phyloP scores from a whole-genome alignment of 306 rosid genomes.

The Clitoria ternatea region DNA sequence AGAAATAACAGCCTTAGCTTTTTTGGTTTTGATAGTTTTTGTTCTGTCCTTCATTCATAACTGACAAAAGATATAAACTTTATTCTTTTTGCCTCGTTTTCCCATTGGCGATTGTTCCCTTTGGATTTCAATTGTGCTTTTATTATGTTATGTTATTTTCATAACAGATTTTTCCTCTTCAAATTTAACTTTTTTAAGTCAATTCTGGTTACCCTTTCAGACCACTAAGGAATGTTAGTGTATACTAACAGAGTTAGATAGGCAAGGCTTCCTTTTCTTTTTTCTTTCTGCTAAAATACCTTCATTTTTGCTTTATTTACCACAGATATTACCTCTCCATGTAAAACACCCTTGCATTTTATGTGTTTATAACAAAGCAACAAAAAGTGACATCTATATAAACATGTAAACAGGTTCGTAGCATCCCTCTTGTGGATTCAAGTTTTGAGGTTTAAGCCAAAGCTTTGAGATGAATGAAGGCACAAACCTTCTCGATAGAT shows the following conservation, averaged over 20 bases:
- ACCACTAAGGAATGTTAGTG: conserved; percentile 28
- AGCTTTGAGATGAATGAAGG: neutral
- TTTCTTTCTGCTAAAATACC: neutral
- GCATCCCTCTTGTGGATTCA: neutral
- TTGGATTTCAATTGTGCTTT: conserved; percentile 36
- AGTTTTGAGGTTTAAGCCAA: neutral
- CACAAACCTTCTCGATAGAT: neutral
- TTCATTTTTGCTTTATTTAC: conserved; percentile 5
- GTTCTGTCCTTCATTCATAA: conserved; percentile 36
- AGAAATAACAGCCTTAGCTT: conserved; percentile 30
- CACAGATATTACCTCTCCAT: neutral
- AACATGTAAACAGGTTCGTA: too few relatives aligned
- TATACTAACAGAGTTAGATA: conserved; percentile 14
- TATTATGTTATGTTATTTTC: conserved; percentile 14
- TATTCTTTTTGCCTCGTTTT: conserved; percentile 74
- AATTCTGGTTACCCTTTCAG: conserved; percentile 31
- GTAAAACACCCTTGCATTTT: neutral
- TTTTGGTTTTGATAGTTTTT: conserved; percentile 30
- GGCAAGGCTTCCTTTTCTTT: conserved; percentile 5
- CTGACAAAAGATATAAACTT: conserved; percentile 52
- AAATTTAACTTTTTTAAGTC: conserved; percentile 13
- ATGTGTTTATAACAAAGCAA: neutral
- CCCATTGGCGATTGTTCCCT: conserved; percentile 33
- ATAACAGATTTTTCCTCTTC: neutral
- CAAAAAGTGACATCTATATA: neutral